Evolutionary conservation across 2,329 filamentous ascomycete genomes (phyloP).

Genomic region (Fusarium sp.): DNA sequence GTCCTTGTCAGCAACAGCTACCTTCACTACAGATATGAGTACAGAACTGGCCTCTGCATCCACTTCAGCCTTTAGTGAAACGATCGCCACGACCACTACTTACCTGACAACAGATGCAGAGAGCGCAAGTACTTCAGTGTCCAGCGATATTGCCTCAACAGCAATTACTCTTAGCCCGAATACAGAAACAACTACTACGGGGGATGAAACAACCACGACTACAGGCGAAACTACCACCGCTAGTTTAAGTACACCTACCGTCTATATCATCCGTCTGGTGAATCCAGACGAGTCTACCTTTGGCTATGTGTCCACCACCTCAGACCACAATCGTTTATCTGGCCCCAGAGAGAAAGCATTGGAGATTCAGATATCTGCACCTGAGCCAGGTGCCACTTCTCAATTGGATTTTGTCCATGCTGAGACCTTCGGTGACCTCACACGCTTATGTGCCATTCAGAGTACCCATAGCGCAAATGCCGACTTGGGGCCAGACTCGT

Average conservation of each 20-base stretch:
- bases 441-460: not conserved
- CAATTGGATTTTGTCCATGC: not conserved
- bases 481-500: not conserved
- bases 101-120: not conserved
- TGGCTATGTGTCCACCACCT: not conserved
- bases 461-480: not conserved
- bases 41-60: not conserved
- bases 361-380: not conserved
- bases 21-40: not conserved
- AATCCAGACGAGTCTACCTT: not conserved
- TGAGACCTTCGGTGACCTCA: not conserved
- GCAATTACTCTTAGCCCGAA: not conserved
- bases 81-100: not conserved
- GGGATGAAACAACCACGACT: not conserved
- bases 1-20: not conserved
- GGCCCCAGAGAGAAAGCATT: not conserved
- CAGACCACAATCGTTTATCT: not conserved
- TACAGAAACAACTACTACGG: not conserved
- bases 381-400: not conserved
- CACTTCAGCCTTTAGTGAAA: not conserved
- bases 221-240: no score
- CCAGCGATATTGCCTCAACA: not conserved
- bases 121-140: not conserved
- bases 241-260: no score
- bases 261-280: not conserved